These are phyloP conservation scores for Primulina eburnea DNA, from an alignment of 257 asterid genomes.

Conservation along the genomic window DNA sequence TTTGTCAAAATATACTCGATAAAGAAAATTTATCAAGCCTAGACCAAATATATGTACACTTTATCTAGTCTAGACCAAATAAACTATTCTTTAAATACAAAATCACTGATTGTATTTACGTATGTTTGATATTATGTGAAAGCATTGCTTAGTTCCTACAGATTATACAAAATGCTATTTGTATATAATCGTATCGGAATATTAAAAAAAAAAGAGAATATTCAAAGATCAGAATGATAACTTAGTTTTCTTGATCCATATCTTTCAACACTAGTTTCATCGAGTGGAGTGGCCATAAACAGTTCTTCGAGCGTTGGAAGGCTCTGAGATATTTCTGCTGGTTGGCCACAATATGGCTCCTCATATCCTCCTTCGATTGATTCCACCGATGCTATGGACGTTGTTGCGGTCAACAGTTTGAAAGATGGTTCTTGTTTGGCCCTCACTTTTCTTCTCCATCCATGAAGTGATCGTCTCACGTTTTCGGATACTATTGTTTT, in stretches of 20 bases:
- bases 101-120: no score
- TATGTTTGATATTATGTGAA: background rate
- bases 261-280: background rate
- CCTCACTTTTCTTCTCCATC: constrained; percentile 72
- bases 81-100: no score
- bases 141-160: background rate
- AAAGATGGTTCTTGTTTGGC: constrained; percentile 34
- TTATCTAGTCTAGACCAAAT: no score
- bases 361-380: constrained; percentile 24
- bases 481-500: constrained; percentile 68
- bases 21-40: no score
- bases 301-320: background rate
- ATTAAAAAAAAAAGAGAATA: background rate
- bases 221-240: background rate
- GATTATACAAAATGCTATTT: no score
- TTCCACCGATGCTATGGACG: constrained; percentile 39
- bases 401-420: constrained; percentile 18
- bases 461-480: constrained; percentile 75
- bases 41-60: no score
- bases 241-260: no score
- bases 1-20: no score
- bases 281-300: background rate
- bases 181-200: no score
- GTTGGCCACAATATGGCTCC: background rate
- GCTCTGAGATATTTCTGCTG: background rate